Conservation (phyloP, 495 filamentous ascomycete species). For the Apiosordaria backusii region DNA sequence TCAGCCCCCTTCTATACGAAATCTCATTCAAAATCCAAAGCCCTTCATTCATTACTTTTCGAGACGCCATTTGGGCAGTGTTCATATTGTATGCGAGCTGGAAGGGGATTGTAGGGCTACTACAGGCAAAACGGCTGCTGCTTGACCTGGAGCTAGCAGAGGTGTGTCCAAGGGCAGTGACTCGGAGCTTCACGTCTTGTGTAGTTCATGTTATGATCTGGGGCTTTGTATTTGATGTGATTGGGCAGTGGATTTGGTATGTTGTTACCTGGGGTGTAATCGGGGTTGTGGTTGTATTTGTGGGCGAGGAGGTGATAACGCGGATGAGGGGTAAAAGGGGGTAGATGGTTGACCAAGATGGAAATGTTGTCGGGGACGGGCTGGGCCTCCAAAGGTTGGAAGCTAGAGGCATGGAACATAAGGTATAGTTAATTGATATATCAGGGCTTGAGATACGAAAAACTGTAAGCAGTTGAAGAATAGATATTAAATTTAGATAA, state of each 20-base stretch:
- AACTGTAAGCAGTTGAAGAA: too few relatives aligned
- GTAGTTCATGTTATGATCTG: background rate
- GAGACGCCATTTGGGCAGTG: background rate
- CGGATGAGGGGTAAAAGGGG: background rate
- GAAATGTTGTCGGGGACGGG: too few relatives aligned
- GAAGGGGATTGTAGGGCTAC: background rate
- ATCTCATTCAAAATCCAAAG: conserved; percentile 3
- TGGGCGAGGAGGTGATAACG: conserved; percentile 5
- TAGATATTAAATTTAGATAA: too few relatives aligned
- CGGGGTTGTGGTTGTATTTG: background rate
- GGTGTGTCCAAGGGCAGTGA: background rate
- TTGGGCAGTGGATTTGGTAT: background rate
- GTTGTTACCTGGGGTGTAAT: background rate
- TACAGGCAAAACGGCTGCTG: background rate
- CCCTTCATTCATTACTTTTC: background rate
- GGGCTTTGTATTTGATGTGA: background rate
- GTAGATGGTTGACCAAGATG: background rate
- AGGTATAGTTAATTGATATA: too few relatives aligned
- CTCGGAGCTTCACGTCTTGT: background rate
- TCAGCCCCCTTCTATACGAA: background rate
- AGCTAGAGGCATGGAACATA: too few relatives aligned
- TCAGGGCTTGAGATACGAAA: too few relatives aligned
- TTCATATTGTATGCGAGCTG: background rate
- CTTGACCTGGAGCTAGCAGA: background rate
- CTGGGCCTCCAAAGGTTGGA: too few relatives aligned